These are phyloP conservation scores for Ceratobasidium sp. DNA, from an alignment of 1,284 basidiomycete genomes.

Conservation along the genomic window DNA sequence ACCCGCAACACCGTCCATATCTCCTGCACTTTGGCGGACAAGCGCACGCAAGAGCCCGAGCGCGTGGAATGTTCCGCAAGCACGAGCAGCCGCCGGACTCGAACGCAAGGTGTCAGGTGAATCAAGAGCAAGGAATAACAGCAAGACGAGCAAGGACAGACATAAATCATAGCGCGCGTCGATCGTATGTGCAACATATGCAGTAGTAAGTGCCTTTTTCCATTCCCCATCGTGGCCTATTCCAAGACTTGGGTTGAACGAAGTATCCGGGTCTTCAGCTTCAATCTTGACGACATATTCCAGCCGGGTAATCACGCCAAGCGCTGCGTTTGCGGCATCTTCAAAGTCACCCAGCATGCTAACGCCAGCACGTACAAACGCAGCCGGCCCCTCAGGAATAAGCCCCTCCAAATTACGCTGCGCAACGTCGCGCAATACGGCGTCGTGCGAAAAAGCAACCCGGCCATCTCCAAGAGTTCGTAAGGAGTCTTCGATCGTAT, in stretches of 20 bases:
- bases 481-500: constrained; percentile 40
- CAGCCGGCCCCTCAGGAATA: constrained; percentile 63
- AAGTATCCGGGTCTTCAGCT: constrained; percentile 69
- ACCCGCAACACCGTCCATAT: constrained; percentile 53
- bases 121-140: constrained; percentile 72
- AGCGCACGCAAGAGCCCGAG: constrained; percentile 74
- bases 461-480: constrained; percentile 39
- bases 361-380: constrained; percentile 72
- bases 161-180: constrained; percentile 80
- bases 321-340: constrained; percentile 65
- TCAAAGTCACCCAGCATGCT: constrained; percentile 70
- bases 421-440: constrained; percentile 45
- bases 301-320: constrained; percentile 77
- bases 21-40: constrained; percentile 69
- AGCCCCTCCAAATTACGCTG: constrained; percentile 40
- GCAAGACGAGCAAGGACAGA: constrained; percentile 71
- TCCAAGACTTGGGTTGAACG: constrained; percentile 63
- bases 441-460: constrained; percentile 45
- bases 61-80: constrained; percentile 80
- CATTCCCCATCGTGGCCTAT: constrained; percentile 58
- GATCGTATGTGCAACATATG: constrained; percentile 72
- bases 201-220: constrained; percentile 70
- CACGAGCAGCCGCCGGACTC: constrained; percentile 31
- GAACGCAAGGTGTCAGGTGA: constrained; percentile 10
- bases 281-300: constrained; percentile 74